phyloP scores from a whole-genome alignment of 1,284 basidiomycete genomes.

The Singerocomus inundabilis region DNA sequence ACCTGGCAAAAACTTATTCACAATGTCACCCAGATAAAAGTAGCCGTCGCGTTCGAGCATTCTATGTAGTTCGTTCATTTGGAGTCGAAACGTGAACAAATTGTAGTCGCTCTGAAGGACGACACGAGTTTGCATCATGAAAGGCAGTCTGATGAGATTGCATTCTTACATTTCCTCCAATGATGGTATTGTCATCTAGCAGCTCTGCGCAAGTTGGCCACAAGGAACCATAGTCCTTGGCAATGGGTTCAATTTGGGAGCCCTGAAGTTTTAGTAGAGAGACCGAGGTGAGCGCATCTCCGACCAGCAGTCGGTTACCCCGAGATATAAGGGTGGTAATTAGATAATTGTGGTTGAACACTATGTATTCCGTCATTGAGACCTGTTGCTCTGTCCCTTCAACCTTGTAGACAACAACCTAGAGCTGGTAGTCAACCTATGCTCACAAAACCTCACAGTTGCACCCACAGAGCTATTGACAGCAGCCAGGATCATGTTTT shows the following conservation, averaged over 20 bases:
- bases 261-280: conserved; percentile 61
- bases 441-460: not conserved
- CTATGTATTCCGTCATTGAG: conserved; percentile 45
- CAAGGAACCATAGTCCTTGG: conserved; percentile 76
- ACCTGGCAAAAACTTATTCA: conserved; percentile 71
- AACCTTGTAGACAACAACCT: conserved; percentile 51
- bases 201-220: conserved; percentile 66
- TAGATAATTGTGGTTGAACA: conserved; percentile 81
- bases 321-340: conserved; percentile 61
- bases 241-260: conserved; percentile 55
- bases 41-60: conserved; percentile 60
- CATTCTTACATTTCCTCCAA: conserved; percentile 72
- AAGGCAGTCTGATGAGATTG: not conserved
- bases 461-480: conserved; percentile 71
- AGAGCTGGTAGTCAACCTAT: conserved; percentile 1
- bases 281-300: conserved; percentile 83
- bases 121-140: conserved; percentile 1
- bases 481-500: conserved; percentile 60
- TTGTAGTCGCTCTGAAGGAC: conserved; percentile 65
- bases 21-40: conserved; percentile 67
- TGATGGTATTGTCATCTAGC: conserved; percentile 53
- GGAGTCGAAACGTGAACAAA: conserved; percentile 66
- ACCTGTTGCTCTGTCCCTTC: conserved; percentile 33
- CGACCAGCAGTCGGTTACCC: conserved; percentile 56
- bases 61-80: conserved; percentile 38